Evolutionary conservation across 208 protist genomes (phyloP).

Genomic region (Leishmania guyanensis): DNA sequence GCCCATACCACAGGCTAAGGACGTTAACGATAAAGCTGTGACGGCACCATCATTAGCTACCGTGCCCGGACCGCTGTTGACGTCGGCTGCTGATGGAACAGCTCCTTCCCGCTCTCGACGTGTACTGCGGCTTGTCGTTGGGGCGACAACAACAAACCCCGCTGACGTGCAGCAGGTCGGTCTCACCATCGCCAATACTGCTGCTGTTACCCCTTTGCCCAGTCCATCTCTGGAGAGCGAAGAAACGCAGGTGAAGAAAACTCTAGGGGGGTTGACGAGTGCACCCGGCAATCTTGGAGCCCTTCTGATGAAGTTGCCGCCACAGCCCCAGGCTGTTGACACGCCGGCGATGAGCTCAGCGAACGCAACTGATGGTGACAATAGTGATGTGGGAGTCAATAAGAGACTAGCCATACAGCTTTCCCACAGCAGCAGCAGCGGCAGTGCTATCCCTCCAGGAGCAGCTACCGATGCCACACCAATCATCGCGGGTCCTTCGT

Average conservation of each 20-base stretch:
- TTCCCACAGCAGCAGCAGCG: background rate
- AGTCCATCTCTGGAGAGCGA: background rate
- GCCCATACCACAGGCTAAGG: background rate
- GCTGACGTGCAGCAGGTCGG: background rate
- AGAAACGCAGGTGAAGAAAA: background rate
- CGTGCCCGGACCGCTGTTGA: background rate
- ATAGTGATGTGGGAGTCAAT: background rate
- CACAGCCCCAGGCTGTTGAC: background rate
- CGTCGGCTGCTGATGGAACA: background rate
- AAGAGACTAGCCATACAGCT: background rate
- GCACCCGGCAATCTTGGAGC: background rate
- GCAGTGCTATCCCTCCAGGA: background rate
- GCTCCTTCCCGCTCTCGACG: slow-evolving; percentile 6
- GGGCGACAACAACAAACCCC: background rate
- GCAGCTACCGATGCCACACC: background rate
- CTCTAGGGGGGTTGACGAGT: background rate
- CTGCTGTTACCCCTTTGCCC: background rate
- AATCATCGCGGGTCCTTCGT: background rate
- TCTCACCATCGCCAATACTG: background rate
- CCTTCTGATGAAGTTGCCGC: background rate
- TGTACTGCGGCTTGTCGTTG: background rate
- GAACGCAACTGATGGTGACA: background rate
- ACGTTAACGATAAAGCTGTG: background rate
- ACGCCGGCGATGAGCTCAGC: background rate
- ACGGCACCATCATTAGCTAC: background rate